Base-by-base conservation (phyloP, 2,329 filamentous ascomycete species). In the Talaromyces pinophilus region DNA sequence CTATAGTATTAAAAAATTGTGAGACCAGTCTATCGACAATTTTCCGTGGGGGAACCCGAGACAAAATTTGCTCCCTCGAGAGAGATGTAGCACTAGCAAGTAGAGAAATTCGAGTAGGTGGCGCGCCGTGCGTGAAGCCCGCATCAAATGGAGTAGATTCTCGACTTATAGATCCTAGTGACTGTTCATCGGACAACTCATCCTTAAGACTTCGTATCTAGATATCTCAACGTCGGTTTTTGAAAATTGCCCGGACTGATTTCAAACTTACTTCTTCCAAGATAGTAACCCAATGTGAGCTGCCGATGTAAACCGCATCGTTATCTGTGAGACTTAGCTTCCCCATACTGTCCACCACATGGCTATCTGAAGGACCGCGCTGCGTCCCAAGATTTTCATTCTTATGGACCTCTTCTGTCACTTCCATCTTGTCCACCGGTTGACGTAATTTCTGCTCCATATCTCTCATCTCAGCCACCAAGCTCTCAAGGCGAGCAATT, bases 381-480 rank as follows among this genome's bases (percentile, higher is more conserved):
- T 22, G 50, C 35, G 15, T 10, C 30, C 25, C 22, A 57, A 25
- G 4, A 15, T 25, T 50, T 28, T n/a, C n/a, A 30, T 22, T 30
- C 15, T 30, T 40, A 19, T 17, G 33, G 64, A 59, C 13, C 19
- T 25, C 35, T 3, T 25, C 35, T 7, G 22, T 50, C 33, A 33
- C n/a, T 17, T 15, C 35, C 25, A 11, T 38, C 33, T 15, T 33
- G 15, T 33, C 40, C 19, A 40, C 30, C 28, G 30, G 17, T 30
- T n/a, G 52, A n/a, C 11, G 40, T 1, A 50, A 57, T 7, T 30
- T 59, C 28, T 62, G 64, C 19, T 54, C 38, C 35, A 66, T 46
- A 38, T 66, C 64, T 62, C 59, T 66, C 64, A 66, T 66, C 59
- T 66, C 38, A 22, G 64, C 52, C 15, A 66, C 59, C 13, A 66